Conservation (phyloP, 805 yeast genomes). For the Blastobotrys chiropterorum region DNA sequence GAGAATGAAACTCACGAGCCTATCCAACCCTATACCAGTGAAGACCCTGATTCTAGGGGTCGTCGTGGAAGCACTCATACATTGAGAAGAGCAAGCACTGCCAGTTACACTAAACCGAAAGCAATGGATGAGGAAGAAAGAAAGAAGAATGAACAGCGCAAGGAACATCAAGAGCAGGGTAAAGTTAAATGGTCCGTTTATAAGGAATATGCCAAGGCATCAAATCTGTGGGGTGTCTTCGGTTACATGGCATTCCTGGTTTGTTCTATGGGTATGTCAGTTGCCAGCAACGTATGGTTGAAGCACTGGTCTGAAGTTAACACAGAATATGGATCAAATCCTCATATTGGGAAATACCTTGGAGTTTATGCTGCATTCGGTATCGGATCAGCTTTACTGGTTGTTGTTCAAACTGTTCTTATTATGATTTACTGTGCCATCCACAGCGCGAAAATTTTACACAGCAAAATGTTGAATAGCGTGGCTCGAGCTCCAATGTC, state of each 20-base stretch:
- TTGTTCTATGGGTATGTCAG: slow-evolving; percentile 54
- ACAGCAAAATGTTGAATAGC: slow-evolving; percentile 62
- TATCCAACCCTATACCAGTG: slow-evolving; percentile 2
- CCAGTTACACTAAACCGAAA: slow-evolving; percentile 41
- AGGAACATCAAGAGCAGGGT: slow-evolving; percentile 88
- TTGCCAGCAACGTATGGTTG: slow-evolving; percentile 80
- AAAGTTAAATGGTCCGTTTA: slow-evolving; percentile 87
- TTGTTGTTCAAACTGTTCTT: slow-evolving; percentile 59
- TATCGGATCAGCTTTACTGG: slow-evolving; percentile 51
- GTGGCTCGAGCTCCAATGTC: slow-evolving; percentile 91
- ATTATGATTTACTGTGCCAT: slow-evolving; percentile 80
- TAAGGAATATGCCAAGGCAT: slow-evolving; percentile 76
- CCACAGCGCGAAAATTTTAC: slow-evolving; percentile 66
- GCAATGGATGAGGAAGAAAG: slow-evolving; percentile 23
- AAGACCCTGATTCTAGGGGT: background rate
- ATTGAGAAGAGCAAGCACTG: slow-evolving; percentile 56
- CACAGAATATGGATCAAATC: slow-evolving; percentile 60
- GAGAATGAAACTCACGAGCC: slow-evolving; percentile 1
- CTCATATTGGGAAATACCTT: slow-evolving; percentile 63
- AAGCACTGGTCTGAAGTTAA: slow-evolving; percentile 97
- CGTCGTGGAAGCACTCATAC: slow-evolving; percentile 27
- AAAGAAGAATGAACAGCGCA: slow-evolving; percentile 25
- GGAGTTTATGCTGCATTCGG: slow-evolving; percentile 75
- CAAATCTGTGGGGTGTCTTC: slow-evolving; percentile 61
- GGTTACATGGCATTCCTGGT: slow-evolving; percentile 51